Conservation (phyloP, 345 rosid genomes). For the Linum trigynum region DNA sequence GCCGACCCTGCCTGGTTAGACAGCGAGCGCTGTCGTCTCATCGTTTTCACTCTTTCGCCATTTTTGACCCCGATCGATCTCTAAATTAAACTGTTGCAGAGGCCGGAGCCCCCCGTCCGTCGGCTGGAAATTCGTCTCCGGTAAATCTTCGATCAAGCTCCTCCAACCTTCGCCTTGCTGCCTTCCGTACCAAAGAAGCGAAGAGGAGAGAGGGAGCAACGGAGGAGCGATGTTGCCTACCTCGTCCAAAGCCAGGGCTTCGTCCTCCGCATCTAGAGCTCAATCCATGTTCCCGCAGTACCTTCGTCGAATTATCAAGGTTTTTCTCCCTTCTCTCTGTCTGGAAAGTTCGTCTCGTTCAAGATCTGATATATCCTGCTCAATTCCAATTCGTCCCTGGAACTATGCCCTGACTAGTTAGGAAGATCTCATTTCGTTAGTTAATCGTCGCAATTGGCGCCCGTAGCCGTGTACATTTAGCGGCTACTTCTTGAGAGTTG, state of each 20-base stretch:
- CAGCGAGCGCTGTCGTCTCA: too few relatives aligned
- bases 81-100: neutral
- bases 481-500: too few relatives aligned
- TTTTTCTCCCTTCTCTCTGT: conserved; percentile 18
- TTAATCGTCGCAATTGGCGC: neutral
- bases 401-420: neutral
- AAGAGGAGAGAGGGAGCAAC: conserved; percentile 7
- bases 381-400: neutral
- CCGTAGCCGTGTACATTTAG: neutral
- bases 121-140: neutral
- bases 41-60: too few relatives aligned
- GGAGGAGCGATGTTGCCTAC: conserved; percentile 64
- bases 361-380: neutral
- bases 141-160: neutral
- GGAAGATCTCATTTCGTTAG: neutral
- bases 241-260: conserved; percentile 61
- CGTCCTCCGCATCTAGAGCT: conserved; percentile 65
- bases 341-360: neutral
- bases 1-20: too few relatives aligned
- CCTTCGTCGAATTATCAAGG: conserved; percentile 97
- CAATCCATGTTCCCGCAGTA: conserved; percentile 65
- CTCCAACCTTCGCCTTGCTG: neutral
- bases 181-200: neutral
- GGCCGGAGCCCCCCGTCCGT: neutral
- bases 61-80: too few relatives aligned